phyloP scores from a whole-genome alignment of 2,329 filamentous ascomycete species.

The Bipolaris zeicola region DNA sequence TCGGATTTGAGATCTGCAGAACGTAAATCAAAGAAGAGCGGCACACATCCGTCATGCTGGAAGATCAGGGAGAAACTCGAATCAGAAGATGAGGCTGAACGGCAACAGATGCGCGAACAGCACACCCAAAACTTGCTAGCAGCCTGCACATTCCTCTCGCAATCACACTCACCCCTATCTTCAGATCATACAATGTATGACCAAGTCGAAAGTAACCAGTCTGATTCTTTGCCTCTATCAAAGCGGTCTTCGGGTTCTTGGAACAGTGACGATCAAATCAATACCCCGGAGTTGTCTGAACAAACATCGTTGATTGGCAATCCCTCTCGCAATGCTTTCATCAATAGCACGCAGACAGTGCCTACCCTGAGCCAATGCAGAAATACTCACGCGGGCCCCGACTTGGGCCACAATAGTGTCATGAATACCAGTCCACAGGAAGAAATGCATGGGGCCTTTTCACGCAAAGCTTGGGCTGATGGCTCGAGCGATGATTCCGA shows the following conservation, averaged over 20 bases:
- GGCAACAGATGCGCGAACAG: conserved; percentile 43
- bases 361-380: conserved; percentile 38
- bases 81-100: conserved; percentile 38
- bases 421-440: conserved; percentile 25
- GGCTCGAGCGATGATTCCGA: conserved; percentile 47
- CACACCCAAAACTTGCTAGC: conserved; percentile 47
- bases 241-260: conserved; percentile 28
- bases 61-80: conserved; percentile 27
- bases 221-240: conserved; percentile 24
- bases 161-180: conserved; percentile 29
- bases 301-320: conserved; percentile 23
- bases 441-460: conserved; percentile 2
- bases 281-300: conserved; percentile 25
- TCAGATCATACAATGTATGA: conserved; percentile 28
- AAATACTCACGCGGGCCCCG: conserved; percentile 8
- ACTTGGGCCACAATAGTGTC: conserved; percentile 13
- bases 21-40: conserved; percentile 48
- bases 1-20: conserved; percentile 70
- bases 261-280: conserved; percentile 21
- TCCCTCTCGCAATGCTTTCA: conserved; percentile 48
- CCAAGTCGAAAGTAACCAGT: conserved; percentile 16
- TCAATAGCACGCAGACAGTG: conserved; percentile 52
- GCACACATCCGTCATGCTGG: conserved; percentile 36
- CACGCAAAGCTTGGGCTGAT: conserved; percentile 42
- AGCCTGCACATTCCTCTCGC: conserved; percentile 15